These are phyloP conservation scores for Chiua virens DNA, from an alignment of 768 basidiomycete species.

Conservation along the genomic window DNA sequence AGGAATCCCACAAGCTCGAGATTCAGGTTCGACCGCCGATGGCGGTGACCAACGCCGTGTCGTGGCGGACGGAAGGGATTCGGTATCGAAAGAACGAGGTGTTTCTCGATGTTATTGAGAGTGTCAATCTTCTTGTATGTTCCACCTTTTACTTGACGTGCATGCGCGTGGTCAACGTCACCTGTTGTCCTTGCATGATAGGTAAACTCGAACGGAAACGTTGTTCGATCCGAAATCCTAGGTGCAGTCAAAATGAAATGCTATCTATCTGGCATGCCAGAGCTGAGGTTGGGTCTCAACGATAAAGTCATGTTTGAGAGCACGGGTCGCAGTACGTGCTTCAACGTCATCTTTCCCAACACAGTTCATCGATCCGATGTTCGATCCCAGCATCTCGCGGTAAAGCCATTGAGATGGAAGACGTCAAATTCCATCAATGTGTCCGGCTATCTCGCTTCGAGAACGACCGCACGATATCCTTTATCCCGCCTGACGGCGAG, in stretches of 20 bases:
- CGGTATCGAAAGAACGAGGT: constrained; percentile 99
- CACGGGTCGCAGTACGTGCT: constrained; percentile 83
- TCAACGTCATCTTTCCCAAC: background rate
- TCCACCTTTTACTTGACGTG: background rate
- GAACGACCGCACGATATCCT: constrained; percentile 97
- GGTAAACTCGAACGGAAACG: constrained; percentile 97
- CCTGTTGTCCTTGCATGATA: constrained; percentile 27
- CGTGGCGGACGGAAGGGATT: constrained; percentile 97
- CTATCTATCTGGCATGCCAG: constrained; percentile 99
- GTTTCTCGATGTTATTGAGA: constrained; percentile 97
- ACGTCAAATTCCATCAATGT: constrained; percentile 99
- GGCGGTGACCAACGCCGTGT: constrained; percentile 97
- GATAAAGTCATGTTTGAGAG: constrained; percentile 99
- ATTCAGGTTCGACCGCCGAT: constrained; percentile 90
- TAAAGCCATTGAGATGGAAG: constrained; percentile 99
- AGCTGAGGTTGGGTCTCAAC: constrained; percentile 90
- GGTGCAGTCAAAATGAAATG: constrained; percentile 99
- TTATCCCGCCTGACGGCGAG: constrained; percentile 98
- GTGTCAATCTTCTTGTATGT: constrained; percentile 90
- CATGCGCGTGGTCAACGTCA: background rate
- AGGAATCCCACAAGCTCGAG: constrained; percentile 97
- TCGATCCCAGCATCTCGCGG: constrained; percentile 53
- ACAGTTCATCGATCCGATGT: background rate
- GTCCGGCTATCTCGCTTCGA: constrained; percentile 96
- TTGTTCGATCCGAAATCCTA: constrained; percentile 94